These are phyloP conservation scores for Bacidia gigantensis DNA, from an alignment of 495 filamentous ascomycete species.

Conservation along the genomic window DNA sequence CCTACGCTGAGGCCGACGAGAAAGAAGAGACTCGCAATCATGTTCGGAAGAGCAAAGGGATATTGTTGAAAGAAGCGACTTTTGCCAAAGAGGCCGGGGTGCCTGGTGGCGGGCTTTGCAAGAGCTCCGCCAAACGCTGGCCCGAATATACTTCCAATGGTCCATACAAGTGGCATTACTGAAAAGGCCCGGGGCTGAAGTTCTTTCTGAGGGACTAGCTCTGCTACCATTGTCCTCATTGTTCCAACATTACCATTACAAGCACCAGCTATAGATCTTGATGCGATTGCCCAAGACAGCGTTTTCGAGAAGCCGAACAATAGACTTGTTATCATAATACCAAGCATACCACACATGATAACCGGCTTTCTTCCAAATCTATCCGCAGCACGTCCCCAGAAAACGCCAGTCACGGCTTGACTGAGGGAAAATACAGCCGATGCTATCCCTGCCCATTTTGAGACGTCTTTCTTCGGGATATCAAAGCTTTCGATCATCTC, in stretches of 20 bases:
- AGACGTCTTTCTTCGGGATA: conserved; percentile 56
- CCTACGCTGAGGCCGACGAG: conserved; percentile 56
- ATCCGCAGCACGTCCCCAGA: conserved; percentile 72
- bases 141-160: conserved; percentile 73
- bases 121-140: conserved; percentile 78
- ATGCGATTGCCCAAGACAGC: conserved; percentile 54
- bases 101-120: conserved; percentile 56
- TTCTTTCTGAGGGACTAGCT: conserved; percentile 70
- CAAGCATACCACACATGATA: conserved; percentile 54
- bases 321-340: conserved; percentile 59
- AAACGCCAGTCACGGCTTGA: conserved; percentile 58
- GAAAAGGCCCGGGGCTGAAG: conserved; percentile 72
- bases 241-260: conserved; percentile 71
- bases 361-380: conserved; percentile 58
- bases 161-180: conserved; percentile 72
- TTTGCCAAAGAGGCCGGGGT: conserved; percentile 53
- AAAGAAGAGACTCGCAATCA: conserved; percentile 60
- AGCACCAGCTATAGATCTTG: conserved; percentile 53
- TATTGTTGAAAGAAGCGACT: conserved; percentile 53
- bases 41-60: conserved; percentile 72
- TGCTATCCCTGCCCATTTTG: conserved; percentile 62
- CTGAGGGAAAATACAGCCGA: conserved; percentile 58
- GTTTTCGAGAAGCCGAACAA: conserved; percentile 66
- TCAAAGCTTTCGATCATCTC: conserved; percentile 77
- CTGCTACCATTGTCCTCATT: conserved; percentile 67